A percentile compares a stretch with the other conserved stretches of the same genome.
phyloP scores from a whole-genome alignment of 331 rosid species.

The Malus hybrid region DNA sequence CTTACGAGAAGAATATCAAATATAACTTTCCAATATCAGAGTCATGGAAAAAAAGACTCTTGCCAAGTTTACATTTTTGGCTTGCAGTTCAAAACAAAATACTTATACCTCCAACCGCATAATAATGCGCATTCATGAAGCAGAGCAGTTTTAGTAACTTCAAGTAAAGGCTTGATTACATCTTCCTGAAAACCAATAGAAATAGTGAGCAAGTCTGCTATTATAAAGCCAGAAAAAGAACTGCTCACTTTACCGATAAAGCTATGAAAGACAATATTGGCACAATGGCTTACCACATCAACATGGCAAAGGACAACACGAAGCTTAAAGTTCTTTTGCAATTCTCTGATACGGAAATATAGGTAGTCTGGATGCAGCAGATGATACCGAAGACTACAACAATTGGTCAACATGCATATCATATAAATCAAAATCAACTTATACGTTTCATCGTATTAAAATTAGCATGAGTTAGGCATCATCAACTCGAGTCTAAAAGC shows the following conservation, averaged over 20 bases:
- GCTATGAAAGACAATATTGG: conserved; percentile 4
- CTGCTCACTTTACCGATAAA: neutral
- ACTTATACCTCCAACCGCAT: conserved; percentile 83
- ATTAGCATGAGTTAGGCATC: neutral
- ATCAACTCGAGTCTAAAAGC: neutral
- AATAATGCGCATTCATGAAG: conserved; percentile 89
- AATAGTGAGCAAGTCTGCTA: conserved; percentile 4
- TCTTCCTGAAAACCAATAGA: conserved; percentile 66
- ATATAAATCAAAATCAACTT: neutral
- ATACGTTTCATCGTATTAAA: neutral
- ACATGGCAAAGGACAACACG: conserved; percentile 83
- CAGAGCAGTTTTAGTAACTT: conserved; percentile 96
- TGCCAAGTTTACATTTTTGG: neutral
- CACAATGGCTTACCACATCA: conserved; percentile 65
- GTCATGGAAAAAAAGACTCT: neutral
- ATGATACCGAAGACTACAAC: conserved; percentile 95
- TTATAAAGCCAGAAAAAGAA: neutral
- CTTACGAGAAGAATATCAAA: neutral
- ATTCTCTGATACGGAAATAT: conserved; percentile 84
- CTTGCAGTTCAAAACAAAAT: conserved; percentile 13
- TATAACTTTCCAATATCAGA: too few species aligned
- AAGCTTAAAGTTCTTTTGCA: conserved; percentile 91
- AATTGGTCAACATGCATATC: conserved; percentile 15
- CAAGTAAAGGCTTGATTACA: conserved; percentile 89
- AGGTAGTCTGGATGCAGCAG: conserved; percentile 92